Base-by-base conservation (phyloP, 2,329 filamentous ascomycete species). In the Penicillium sp. region DNA sequence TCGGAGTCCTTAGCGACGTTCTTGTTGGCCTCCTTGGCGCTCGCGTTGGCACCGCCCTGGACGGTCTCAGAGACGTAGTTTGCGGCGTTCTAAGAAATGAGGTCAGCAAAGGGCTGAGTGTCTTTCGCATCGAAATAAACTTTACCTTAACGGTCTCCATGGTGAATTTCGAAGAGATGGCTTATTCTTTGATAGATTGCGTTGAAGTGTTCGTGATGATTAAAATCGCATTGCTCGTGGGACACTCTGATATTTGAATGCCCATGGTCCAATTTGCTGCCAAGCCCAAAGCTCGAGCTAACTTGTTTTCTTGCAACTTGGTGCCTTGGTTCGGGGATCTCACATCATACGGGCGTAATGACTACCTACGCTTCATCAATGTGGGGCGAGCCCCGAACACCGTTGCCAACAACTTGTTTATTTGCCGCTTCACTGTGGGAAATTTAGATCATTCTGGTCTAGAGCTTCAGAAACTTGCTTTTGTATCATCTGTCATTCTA, bases 1-100 rank as follows among this genome's bases (percentile, higher is more conserved):
- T 86, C 78, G 74, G 67, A 75, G 72, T 86, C 84, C 82, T 89
- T 89, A 75, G 87, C 87, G 66, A 86, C 82, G 66, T 82, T 73
- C 84, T 89, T 89, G 84, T 89, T 89, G 80, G 80, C 80, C 80
- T 89, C 86, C 84, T 89, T 89, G 78, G 82, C 84, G 63, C 83
- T 78, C 65, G 82, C 81, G 61, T 79, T 78, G 63, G 80, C 72
- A 62, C 79, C 79, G 74, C 86, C 79, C 81, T 88, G 82, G 73
- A 86, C 76, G 71, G 80, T 78, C 82, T 89, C 87, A 67, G 84
- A 78, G 78, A 89, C 86, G 84, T 89, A 89, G 84, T 88, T 88
- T 79, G 79, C 85, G 72, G 83, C 83, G 78, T 88, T 84, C 81
- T 70, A 31, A 52, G 47, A n/a, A 10, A 8, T 34, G 11, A 17